Evolutionary conservation across 1,284 basidiomycete genomes (phyloP), one percentile per base, ranked within the genome.

Genomic region (Apiotrichum gracile): DNA sequence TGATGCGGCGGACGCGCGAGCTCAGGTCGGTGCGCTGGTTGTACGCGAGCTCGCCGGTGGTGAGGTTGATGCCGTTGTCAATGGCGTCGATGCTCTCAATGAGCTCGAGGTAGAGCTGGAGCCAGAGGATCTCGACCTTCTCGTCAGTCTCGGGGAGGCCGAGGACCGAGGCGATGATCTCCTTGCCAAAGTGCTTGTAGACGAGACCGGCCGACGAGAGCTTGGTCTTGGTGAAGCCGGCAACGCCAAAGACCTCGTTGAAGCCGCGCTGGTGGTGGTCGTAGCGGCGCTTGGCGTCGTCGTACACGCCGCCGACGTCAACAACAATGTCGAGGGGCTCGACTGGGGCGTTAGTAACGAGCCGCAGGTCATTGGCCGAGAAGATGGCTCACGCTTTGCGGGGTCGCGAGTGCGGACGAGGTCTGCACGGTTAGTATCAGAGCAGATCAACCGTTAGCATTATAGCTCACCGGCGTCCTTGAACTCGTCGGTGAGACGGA

Each of bases 251-350:
- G 17, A 88, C 82, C 70, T 93, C 89, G 13, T 80, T 80, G 74
- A 98, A 98, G 0, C 88, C 92, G 45, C 93, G 84, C 74, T 98
- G 96, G 70, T 98, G 94, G 70, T 98, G 94, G 74, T 98, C 94
- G 75, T 91, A 98, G 34, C 88, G 81, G 57, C 86, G 82, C 55
- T 79, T 82, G 47, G 77, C 78, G 63, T 86, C 82, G 55, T 93
- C 89, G 73, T 98, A 98, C 19, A 88, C 82, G 10, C 89, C 93
- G 17, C 96, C 94, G 51, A 98, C 94, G 71, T 98, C 94, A 34
- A 98, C 91, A n/a, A 98, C 91, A 69, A 98, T 92, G 66, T 92
- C 86, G 66, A 91, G 92, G 5, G 83, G 80, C 59, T 87, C 85
- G 50, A 98, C 73, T 75, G 57, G 24, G 51, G 25, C n/a, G 24